phyloP scores from a whole-genome alignment of 108 stramenopile genomes.

The Skeletonema grethae region DNA sequence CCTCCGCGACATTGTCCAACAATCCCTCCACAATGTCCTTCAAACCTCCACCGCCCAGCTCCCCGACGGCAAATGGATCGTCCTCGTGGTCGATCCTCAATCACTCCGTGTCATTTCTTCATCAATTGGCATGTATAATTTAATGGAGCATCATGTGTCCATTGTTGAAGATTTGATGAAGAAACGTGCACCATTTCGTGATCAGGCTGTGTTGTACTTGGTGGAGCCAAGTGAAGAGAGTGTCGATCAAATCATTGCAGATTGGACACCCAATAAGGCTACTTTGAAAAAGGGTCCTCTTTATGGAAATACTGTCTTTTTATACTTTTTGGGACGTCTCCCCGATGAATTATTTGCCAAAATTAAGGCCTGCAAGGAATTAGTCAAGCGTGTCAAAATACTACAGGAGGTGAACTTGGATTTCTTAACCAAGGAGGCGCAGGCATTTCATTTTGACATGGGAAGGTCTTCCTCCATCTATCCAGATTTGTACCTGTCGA shows the following conservation, averaged over 20 bases:
- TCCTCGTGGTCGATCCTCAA: conserved; percentile 80
- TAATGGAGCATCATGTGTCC: conserved; percentile 89
- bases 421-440: conserved; percentile 89
- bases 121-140: conserved; percentile 91
- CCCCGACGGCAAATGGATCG: conserved; percentile 48
- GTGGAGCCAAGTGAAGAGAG: conserved; percentile 81
- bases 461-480: conserved; percentile 50
- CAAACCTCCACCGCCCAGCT: conserved; percentile 16
- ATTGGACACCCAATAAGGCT: conserved; percentile 60
- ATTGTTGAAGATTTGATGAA: conserved; percentile 87
- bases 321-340: conserved; percentile 87
- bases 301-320: conserved; percentile 85
- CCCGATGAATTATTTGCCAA: conserved; percentile 64
- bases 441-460: conserved; percentile 92
- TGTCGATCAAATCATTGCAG: conserved; percentile 65
- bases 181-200: conserved; percentile 92
- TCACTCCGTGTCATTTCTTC: conserved; percentile 82
- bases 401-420: conserved; percentile 92
- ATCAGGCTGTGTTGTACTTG: conserved; percentile 93
- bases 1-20: conserved; percentile 41
- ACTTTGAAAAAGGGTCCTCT: conserved; percentile 62
- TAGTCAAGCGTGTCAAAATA: conserved; percentile 85
- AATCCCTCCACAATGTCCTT: conserved; percentile 35
- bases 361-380: conserved; percentile 84
- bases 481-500: conserved; percentile 42